A percentile compares a stretch with the other conserved stretches of the same genome.
Conservation (phyloP, 768 basidiomycete species). For the Cystofilobasidium bisporidii region DNA sequence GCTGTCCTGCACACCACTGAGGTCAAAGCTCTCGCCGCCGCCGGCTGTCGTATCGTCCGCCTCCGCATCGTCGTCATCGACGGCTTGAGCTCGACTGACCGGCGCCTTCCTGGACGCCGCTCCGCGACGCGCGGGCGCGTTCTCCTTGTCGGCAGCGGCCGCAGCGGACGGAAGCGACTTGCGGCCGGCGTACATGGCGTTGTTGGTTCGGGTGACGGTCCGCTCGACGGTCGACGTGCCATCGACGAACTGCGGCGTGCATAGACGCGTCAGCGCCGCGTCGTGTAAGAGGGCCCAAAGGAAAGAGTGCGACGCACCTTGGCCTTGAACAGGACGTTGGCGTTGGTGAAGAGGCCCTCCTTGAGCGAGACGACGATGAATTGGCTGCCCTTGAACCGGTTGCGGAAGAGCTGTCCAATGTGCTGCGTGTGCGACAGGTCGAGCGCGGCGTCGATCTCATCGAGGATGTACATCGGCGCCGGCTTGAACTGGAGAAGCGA, state of each 20-base stretch:
- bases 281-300: no score
- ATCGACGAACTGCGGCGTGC: conserved; percentile 13
- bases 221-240: conserved; percentile 12
- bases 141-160: neutral
- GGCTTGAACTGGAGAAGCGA: conserved; percentile 98
- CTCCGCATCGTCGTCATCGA: neutral
- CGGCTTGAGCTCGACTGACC: neutral
- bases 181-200: neutral
- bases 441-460: conserved; percentile 95
- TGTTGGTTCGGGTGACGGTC: neutral
- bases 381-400: conserved; percentile 92
- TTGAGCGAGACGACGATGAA: conserved; percentile 97
- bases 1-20: conserved; percentile 1
- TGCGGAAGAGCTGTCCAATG: conserved; percentile 94
- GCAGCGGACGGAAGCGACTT: neutral
- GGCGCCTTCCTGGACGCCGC: neutral
- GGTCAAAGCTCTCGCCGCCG: conserved; percentile 4
- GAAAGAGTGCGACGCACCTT: conserved; percentile 20
- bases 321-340: conserved; percentile 54
- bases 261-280: no score
- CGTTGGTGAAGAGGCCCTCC: conserved; percentile 94
- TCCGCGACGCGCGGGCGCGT: neutral
- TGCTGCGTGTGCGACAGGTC: conserved; percentile 88
- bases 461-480: conserved; percentile 97
- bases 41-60: neutral